A percentile compares a stretch with the other conserved stretches of the same genome.
These are phyloP conservation scores for Heterobasidion annosum DNA, from an alignment of 1,284 basidiomycete species.

Conservation along the genomic window DNA sequence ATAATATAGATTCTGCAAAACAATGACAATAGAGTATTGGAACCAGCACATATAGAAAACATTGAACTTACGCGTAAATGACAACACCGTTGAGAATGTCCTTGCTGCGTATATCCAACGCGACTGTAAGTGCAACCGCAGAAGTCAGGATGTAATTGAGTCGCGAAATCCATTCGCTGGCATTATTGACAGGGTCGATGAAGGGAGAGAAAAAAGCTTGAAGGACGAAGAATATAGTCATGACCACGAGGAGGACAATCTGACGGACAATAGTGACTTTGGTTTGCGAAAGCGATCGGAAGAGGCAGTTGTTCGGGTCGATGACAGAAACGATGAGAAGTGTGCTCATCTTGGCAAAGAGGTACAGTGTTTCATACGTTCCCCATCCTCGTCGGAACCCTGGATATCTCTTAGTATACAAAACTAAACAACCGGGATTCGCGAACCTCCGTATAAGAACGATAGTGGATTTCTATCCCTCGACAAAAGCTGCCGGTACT, in stretches of 20 bases:
- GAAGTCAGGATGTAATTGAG: slow-evolving; percentile 64
- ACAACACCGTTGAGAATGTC: slow-evolving; percentile 47
- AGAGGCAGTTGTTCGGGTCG: slow-evolving; percentile 66
- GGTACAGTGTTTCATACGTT: slow-evolving; percentile 52
- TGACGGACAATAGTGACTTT: slow-evolving; percentile 57
- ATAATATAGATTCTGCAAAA: slow-evolving; percentile 47
- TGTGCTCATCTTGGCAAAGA: slow-evolving; percentile 63
- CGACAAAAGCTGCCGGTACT: slow-evolving; percentile 61
- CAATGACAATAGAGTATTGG: not conserved
- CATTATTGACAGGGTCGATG: slow-evolving; percentile 66
- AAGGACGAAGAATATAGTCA: slow-evolving; percentile 48
- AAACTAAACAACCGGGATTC: slow-evolving; percentile 19
- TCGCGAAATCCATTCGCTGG: slow-evolving; percentile 67
- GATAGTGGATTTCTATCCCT: slow-evolving; percentile 63
- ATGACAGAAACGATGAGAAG: slow-evolving; percentile 62
- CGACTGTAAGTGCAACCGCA: slow-evolving; percentile 50
- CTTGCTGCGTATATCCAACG: slow-evolving; percentile 46
- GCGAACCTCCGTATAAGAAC: slow-evolving; percentile 63
- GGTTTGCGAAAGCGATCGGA: slow-evolving; percentile 43
- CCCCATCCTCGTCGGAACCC: slow-evolving; percentile 67
- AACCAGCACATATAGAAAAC: not conserved
- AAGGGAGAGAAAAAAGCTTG: slow-evolving; percentile 62
- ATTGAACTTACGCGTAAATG: slow-evolving; percentile 46
- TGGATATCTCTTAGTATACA: slow-evolving; percentile 16
- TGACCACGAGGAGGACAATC: slow-evolving; percentile 50